These are phyloP conservation scores for Ochromonas danica DNA, from an alignment of 108 stramenopile genomes.

Conservation along the genomic window DNA sequence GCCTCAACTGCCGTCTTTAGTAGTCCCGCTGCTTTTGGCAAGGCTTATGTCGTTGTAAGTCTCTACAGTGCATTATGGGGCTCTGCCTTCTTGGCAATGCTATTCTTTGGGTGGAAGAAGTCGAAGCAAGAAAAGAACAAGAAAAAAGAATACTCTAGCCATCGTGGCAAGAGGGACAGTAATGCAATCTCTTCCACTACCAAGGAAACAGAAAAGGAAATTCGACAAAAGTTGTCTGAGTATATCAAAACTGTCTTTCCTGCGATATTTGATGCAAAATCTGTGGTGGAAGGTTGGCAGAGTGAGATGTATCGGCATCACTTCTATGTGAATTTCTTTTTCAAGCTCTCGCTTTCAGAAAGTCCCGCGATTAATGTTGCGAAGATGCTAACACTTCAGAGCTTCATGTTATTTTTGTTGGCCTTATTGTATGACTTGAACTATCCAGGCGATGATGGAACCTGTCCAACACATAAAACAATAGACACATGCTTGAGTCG, in stretches of 20 bases:
- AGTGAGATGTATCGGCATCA: constrained; percentile 9
- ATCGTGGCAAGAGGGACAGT: too few relatives aligned
- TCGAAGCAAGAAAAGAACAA: too few relatives aligned
- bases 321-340: neutral
- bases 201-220: neutral
- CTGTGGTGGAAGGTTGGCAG: neutral
- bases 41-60: too few relatives aligned
- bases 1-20: neutral
- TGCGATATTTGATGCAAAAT: neutral
- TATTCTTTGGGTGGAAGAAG: neutral
- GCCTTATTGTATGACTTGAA: constrained; percentile 10
- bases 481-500: neutral
- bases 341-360: neutral
- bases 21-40: neutral
- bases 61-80: neutral
- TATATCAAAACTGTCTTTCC: constrained; percentile 2
- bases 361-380: neutral
- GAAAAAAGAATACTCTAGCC: too few relatives aligned
- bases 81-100: neutral
- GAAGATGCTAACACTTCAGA: neutral
- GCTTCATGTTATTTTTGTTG: neutral
- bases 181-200: too few relatives aligned
- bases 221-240: neutral
- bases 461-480: neutral
- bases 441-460: constrained; percentile 4